Conservation (phyloP, 495 filamentous ascomycete genomes). For the Penicillium pulvis region DNA sequence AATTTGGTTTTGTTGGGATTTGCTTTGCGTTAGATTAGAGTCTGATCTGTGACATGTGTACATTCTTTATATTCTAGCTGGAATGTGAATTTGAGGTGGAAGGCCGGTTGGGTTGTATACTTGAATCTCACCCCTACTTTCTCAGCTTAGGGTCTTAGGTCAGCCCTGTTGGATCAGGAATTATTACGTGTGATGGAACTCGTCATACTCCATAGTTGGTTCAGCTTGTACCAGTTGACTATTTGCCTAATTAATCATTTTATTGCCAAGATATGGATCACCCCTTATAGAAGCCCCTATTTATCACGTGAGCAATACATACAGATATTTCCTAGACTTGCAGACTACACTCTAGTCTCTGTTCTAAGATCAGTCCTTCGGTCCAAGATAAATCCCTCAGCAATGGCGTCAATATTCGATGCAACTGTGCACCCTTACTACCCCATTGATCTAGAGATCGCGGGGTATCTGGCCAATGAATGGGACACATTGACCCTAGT, state of each 20-base stretch:
- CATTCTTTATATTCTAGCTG: not conserved
- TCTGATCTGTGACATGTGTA: not conserved
- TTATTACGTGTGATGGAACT: too few relatives aligned
- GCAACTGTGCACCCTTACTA: slow-evolving; percentile 66
- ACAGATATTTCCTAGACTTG: too few relatives aligned
- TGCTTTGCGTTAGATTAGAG: not conserved
- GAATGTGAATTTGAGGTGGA: too few relatives aligned
- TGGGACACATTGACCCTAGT: slow-evolving; percentile 44
- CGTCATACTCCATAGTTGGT: not conserved
- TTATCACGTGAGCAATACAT: not conserved
- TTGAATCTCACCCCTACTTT: not conserved
- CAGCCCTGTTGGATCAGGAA: too few relatives aligned
- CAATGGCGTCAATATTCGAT: not conserved
- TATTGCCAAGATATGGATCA: too few relatives aligned
- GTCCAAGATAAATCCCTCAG: not conserved
- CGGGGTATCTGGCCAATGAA: slow-evolving; percentile 62
- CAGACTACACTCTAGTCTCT: too few relatives aligned
- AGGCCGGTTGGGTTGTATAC: too few relatives aligned
- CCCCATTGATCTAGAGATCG: slow-evolving; percentile 61
- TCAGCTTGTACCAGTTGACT: too few relatives aligned
- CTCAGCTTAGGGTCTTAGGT: too few relatives aligned
- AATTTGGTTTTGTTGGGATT: not conserved
- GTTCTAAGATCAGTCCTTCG: not conserved
- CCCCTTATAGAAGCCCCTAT: not conserved
- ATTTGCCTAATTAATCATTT: too few relatives aligned